Evolutionary conservation across 78 protist genomes (phyloP), one percentile per base, ranked within the genome.

Genomic region (Anaeramoeba flamelloides): DNA sequence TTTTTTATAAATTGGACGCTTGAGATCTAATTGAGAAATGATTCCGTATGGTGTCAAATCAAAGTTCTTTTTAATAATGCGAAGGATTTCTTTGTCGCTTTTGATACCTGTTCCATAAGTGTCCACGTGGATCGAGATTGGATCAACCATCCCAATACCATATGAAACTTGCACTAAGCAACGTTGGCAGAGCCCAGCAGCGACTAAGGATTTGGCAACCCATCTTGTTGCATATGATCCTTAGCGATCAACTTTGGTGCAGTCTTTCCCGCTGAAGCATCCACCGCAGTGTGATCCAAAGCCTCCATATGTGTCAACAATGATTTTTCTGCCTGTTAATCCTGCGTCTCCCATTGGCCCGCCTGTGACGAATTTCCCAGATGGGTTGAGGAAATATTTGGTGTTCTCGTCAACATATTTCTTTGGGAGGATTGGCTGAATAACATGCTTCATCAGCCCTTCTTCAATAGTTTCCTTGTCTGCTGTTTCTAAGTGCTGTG

Each of bases 271-370:
- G 34, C 98, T 94, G 97, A 96, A 98, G 77, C 99, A 99, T 77
- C 99, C 99, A 37, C 99, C 99, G 31, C 99, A 99, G 92, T 98
- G 99, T 30, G 98, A 99, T 64, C 99, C 99, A 98, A 97, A 95
- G 79, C 98, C 98, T 38, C 99, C 99, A 90, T 97, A 97, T 31
- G 98, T 90, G 74, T 79, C 81, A 40, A 98, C 94, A 85, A 98
- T 98, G 86, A 98, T 98, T 94, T 98, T 98, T 79, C 99, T 89
- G 84, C 99, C 99, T 17, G 99, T 98, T 32, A 98, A 88, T 64
- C 99, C 99, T 41, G 99, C 97, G 41, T 98, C 99, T n/a, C 98
- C 99, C 83, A 91, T 91, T 76, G 99, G 99, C 31, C 99, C 99
- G 98, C 90, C 99, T 79, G 93, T 91, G 85, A 90, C 90, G 85